These are phyloP conservation scores for Leptosphaerulina australis DNA, from an alignment of 2,329 filamentous ascomycete genomes.

Conservation along the genomic window DNA sequence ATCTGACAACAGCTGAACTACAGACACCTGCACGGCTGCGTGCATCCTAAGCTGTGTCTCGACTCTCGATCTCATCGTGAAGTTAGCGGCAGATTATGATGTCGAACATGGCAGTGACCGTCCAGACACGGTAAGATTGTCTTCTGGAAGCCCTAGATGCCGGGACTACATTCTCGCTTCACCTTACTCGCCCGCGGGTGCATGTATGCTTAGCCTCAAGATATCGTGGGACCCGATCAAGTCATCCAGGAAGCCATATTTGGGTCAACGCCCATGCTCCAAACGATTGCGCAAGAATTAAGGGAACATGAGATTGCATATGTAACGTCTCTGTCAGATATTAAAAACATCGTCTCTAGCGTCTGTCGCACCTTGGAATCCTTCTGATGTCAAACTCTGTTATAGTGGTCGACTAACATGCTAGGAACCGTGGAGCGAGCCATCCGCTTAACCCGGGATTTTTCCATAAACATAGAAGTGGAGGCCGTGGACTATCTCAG, in stretches of 20 bases:
- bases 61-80: conserved; percentile 6
- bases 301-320: neutral
- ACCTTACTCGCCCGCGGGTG: conserved; percentile 27
- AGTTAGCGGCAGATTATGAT: conserved; percentile 12
- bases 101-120: conserved; percentile 7
- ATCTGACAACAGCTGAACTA: conserved; percentile 9
- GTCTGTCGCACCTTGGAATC: conserved; percentile 1
- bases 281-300: conserved; percentile 31
- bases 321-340: conserved; percentile 3
- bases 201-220: conserved; percentile 20
- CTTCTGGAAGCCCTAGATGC: conserved; percentile 11
- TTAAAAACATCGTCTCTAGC: neutral
- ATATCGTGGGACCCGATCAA: conserved; percentile 17
- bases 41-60: conserved; percentile 8
- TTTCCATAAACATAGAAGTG: conserved; percentile 19
- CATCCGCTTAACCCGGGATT: conserved; percentile 20
- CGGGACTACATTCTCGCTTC: conserved; percentile 22
- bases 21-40: conserved; percentile 1
- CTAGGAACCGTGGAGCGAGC: conserved; percentile 15
- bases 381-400: conserved; percentile 7
- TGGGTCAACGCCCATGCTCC: conserved; percentile 11
- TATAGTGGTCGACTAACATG: conserved; percentile 5
- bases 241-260: conserved; percentile 4
- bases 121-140: conserved; percentile 7
- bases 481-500: conserved; percentile 11